Percentiles rank a stretch among this genome's conserved stretches.
Evolutionary conservation across 495 filamentous ascomycete genomes (phyloP).

Genomic region (Pyrenopolyporus hunteri): DNA sequence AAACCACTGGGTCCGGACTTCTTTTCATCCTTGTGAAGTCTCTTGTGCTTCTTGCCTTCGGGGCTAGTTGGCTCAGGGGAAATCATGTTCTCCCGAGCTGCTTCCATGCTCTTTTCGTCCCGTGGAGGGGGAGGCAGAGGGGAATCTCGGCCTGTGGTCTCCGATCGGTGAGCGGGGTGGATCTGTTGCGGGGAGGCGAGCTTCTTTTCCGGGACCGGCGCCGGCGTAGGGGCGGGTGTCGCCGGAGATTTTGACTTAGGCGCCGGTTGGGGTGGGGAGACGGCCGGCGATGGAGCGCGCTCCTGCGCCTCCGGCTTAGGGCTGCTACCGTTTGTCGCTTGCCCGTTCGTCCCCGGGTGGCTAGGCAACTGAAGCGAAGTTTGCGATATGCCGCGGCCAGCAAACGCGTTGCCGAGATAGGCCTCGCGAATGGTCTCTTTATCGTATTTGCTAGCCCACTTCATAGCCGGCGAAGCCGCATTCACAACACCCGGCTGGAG

Average conservation of each 20-base stretch:
- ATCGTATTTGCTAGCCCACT: slow-evolving; percentile 92
- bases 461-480: slow-evolving; percentile 90
- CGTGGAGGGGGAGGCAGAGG: slow-evolving; percentile 50
- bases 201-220: slow-evolving; percentile 42
- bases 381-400: slow-evolving; percentile 63
- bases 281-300: slow-evolving; percentile 38
- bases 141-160: slow-evolving; percentile 42
- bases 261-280: background rate
- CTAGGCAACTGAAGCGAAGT: slow-evolving; percentile 41
- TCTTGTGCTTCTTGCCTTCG: slow-evolving; percentile 57
- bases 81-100: slow-evolving; percentile 48
- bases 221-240: slow-evolving; percentile 11
- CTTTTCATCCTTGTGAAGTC: slow-evolving; percentile 63
- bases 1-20: slow-evolving; percentile 55
- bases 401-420: slow-evolving; percentile 75
- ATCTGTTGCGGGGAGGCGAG: slow-evolving; percentile 42
- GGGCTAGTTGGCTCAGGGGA: slow-evolving; percentile 55
- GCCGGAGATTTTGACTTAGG: slow-evolving; percentile 16
- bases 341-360: slow-evolving; percentile 26
- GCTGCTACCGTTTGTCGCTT: slow-evolving; percentile 39
- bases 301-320: slow-evolving; percentile 44
- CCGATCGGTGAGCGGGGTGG: slow-evolving; percentile 47
- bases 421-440: slow-evolving; percentile 80
- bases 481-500: slow-evolving; percentile 84
- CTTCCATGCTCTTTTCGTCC: slow-evolving; percentile 46